These are phyloP conservation scores for Epichloe typhina DNA, from an alignment of 2,329 filamentous ascomycete genomes.

Conservation along the genomic window DNA sequence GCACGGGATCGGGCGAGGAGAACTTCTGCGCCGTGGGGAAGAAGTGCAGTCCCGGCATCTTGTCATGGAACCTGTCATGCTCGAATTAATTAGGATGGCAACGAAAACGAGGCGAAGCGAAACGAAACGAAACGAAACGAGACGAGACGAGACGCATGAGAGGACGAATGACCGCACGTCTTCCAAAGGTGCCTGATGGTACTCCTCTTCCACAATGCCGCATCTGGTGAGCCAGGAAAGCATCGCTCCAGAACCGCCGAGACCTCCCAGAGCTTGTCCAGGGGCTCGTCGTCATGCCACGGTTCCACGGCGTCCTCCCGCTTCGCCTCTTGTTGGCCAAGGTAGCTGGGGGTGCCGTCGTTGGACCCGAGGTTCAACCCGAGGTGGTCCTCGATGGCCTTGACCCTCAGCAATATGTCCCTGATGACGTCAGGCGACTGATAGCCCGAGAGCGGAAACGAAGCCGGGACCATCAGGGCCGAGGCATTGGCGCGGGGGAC, in stretches of 20 bases:
- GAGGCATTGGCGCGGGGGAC: conserved; percentile 25
- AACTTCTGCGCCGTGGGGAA: conserved; percentile 29
- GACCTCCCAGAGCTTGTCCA: conserved; percentile 3
- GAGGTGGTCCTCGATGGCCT: conserved; percentile 2
- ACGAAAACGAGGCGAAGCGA: no score
- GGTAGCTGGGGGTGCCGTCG: neutral
- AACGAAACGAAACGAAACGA: neutral
- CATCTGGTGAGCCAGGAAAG: neutral
- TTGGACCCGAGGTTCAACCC: neutral
- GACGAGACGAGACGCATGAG: neutral
- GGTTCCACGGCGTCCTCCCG: neutral
- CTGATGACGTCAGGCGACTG: neutral
- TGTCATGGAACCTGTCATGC: conserved; percentile 25
- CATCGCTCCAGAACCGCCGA: conserved; percentile 2
- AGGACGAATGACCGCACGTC: neutral
- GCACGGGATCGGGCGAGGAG: conserved; percentile 26
- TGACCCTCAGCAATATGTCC: conserved; percentile 2
- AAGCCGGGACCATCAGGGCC: conserved; percentile 4
- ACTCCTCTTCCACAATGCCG: neutral
- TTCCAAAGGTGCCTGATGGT: conserved; percentile 3
- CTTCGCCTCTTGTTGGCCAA: neutral
- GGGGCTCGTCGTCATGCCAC: conserved; percentile 1
- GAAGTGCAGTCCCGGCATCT: conserved; percentile 31
- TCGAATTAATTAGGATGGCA: neutral
- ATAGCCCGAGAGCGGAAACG: conserved; percentile 6